Percentiles rank a stretch among this genome's conserved stretches.
These are phyloP conservation scores for Fermentozyma sake DNA, from an alignment of 1,139 yeast species.

Conservation along the genomic window DNA sequence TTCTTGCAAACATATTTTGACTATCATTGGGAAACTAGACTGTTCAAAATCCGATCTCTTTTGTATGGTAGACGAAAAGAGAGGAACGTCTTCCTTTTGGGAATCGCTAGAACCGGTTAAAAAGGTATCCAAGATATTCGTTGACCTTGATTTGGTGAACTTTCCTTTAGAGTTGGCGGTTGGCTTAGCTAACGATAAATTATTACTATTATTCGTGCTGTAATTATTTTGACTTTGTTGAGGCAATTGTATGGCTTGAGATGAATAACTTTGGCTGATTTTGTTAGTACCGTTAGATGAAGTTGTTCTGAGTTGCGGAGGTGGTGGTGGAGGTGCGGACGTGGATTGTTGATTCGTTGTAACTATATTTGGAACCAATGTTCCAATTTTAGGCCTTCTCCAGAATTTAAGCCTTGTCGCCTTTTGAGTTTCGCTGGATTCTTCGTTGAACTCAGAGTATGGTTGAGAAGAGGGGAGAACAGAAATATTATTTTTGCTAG, in stretches of 20 bases:
- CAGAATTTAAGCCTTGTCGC: constrained; percentile 50
- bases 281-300: constrained; percentile 8
- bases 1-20: constrained; percentile 69
- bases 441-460: constrained; percentile 21
- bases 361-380: constrained; percentile 11
- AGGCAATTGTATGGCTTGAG: constrained; percentile 13
- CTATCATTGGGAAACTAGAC: constrained; percentile 60
- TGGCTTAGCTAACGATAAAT: too few relatives aligned
- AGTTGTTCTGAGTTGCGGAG: not conserved
- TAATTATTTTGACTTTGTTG: constrained; percentile 4
- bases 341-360: constrained; percentile 3
- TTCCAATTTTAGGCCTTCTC: constrained; percentile 45
- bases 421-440: constrained; percentile 36
- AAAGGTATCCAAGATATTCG: constrained; percentile 42
- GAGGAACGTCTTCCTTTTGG: constrained; percentile 15
- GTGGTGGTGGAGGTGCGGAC: constrained; percentile 2
- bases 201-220: constrained; percentile 4
- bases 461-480: constrained; percentile 6
- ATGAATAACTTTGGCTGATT: constrained; percentile 12
- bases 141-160: constrained; percentile 43
- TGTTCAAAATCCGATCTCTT: constrained; percentile 59
- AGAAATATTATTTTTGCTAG: constrained; percentile 2
- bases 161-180: constrained; percentile 10
- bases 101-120: constrained; percentile 15
- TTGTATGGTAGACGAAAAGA: constrained; percentile 51